phyloP scores from a whole-genome alignment of 257 asterid genomes.

The Solanum pennellii region DNA sequence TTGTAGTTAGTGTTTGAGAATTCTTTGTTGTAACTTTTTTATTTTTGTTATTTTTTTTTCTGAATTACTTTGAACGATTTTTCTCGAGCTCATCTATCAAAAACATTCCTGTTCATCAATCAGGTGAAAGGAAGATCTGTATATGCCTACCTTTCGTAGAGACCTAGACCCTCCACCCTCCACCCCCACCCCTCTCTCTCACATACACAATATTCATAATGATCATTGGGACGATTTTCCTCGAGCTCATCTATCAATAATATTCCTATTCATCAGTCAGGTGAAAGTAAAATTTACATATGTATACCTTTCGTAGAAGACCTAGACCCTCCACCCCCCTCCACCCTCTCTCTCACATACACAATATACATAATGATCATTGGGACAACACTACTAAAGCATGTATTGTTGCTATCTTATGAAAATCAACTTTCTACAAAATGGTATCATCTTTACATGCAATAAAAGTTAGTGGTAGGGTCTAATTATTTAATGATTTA shows the following conservation, averaged over 20 bases:
- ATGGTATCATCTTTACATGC: constrained; percentile 10
- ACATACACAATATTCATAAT: neutral
- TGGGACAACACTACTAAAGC: neutral
- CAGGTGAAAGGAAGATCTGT: too few relatives aligned
- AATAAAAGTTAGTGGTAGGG: constrained; percentile 18
- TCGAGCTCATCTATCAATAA: too few relatives aligned
- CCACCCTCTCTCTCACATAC: neutral
- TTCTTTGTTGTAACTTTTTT: neutral
- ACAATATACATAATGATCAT: neutral
- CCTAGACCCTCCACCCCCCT: neutral
- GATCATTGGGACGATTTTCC: neutral
- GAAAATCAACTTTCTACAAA: constrained; percentile 11
- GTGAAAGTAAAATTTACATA: rapidly evolving
- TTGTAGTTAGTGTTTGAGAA: neutral
- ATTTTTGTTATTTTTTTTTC: neutral
- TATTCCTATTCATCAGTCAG: rapidly evolving
- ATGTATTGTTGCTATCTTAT: constrained; percentile 10
- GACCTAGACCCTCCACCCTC: neutral
- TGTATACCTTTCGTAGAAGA: too few relatives aligned
- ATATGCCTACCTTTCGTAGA: too few relatives aligned
- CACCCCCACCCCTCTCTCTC: neutral
- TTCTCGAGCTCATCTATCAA: neutral
- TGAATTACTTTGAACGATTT: neutral
- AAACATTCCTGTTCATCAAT: rapidly evolving
- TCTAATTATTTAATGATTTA: neutral